Evolutionary conservation across 306 rosid species (phyloP), one percentile per base, ranked within the genome.

Genomic region (Mimosa bimucronata): DNA sequence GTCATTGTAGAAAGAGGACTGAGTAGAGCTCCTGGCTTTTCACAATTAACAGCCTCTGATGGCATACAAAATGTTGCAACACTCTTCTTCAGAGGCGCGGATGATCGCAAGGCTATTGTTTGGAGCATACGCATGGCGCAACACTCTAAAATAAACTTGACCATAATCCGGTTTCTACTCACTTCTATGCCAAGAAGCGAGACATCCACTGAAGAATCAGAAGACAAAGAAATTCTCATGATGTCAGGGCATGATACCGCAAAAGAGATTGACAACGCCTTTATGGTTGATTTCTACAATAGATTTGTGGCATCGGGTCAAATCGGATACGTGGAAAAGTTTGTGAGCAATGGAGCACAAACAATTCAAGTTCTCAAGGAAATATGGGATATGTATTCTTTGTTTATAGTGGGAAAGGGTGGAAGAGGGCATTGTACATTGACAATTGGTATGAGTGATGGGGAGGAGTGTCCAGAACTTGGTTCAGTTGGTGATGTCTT

Each of bases 391-490:
- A 66, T 90, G 92, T 95, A 92, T 69, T 88, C 98, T 2, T 74
- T 92, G 84, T 95, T 91, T 67, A 78, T 95, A 57, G 98, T 95
- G 5, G 98, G 98, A 67, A 91, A 86, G 21, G 98, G 98, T 25
- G 97, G 94, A 26, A 79, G 98, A 77, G 94, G 96, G 0, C 86
- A 92, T 69, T 90, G 92, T 37, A 88, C 95, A 9, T 66, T 95
- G 46, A 95, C 98, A 26, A 89, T 90, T 4, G 95, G 97, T 3
- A 83, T 95, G 90, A 92, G 97, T 70, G 98, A 95, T 0, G 92
- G 98, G 98, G 98, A 95, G 25, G 98, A 95, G 72, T 95, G 96
- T 65, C 97, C 98, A 10, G 98, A 95, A 82, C 92, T 95, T 23
- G 98, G 98, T 74, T 88, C 96, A 0, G 96, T 95, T n/a, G 98